Base-by-base conservation (phyloP, 83 land plant species). In the Picea abies region DNA sequence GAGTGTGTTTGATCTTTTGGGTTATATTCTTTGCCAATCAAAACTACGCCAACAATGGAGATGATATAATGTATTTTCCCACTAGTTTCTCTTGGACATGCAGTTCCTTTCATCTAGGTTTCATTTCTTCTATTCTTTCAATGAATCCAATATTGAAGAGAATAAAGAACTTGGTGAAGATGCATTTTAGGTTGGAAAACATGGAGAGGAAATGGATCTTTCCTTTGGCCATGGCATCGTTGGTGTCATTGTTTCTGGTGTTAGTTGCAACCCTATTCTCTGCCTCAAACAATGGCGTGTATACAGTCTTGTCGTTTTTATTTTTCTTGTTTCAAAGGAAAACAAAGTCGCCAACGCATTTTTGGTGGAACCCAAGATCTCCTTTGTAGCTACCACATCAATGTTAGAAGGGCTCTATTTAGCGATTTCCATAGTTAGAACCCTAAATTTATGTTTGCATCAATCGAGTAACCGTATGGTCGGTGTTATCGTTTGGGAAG, bases 291-390 rank as follows among this genome's bases (percentile, higher is more conserved):
- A 22, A 22, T n/a, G 78, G 78, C 3, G 29, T 44, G 2, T 75
- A 75, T 15, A 58, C 80, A 4, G 65, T 61, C 41, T 8, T 79
- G 80, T 61, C 44, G 6, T 0, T 26, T 26, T 26, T 26, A 26
- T 26, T 7, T 29, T 60, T 61, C 60, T 37, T 44, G 29, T 73
- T 73, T 73, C 67, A 75, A 22, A 19, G 41, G 80, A 60, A 12
- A 10, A 26, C 8, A 2, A 63, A 32, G 39, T 14, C 2, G 26
- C 7, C 72, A 22, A 66, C 11, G 69, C 88, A 4, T 23, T 86
- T 63, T 91, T 91, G 58, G 87, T 88, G 67, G 94, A 92, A 32
- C 83, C 92, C 23, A 88, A 90, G 80, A 84, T 90, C 78, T 5
- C 49, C 49, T 44, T 6, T 44, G n/a, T 88, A 85, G 20, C 80